Base-by-base conservation (phyloP, 306 rosid species). In the Lithocarpus polystachyus region DNA sequence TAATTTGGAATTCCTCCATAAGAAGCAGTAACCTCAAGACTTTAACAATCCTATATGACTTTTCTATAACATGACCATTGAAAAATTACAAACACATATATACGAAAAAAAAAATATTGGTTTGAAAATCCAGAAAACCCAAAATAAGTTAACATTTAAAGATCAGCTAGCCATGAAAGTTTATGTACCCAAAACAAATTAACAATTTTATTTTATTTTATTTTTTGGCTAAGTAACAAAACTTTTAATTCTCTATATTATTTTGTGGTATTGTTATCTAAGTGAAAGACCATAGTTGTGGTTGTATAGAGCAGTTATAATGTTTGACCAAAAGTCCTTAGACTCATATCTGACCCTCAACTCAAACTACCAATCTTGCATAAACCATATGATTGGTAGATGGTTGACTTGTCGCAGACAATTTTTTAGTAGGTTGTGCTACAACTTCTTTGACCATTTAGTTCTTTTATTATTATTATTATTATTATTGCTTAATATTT, bases 351-450 rank as follows among this genome's bases (percentile, higher is more conserved):
- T 10, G 52, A 81, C 57, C 69, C 59, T 76, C 68, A 59, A 54
- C 65, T 40, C 56, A 40, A 87, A 43, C 90, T 74, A 87, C 86
- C 87, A 74, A 85, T 87, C 90, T 51, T 82, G 62, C 24, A 31
- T 40, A 29, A n/a, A 2, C n/a, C 71, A 6, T 29, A 40, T 6
- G 81, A 82, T 79, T 85, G 86, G 84, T 79, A 79, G 86, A 85
- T 75, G 79, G 75, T 68, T 73, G 82, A 82, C 81, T 64, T 56
- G 65, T 71, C 20, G 75, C 20, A 75, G 23, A 61, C 35, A 19
- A 9, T 2, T 40, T 18, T 17, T 67, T 6, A 9, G 71, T 19
- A 15, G 56, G 35, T 73, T 24, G 22, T 56, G 13, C 19, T 31
- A 0, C 75, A 40, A 59, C 67, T 22, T 20, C 6, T 65, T 76